Percentiles rank a stretch among this genome's conserved stretches.
These are phyloP conservation scores for Xeromyces bisporus DNA, from an alignment of 495 filamentous ascomycete species.

Conservation along the genomic window DNA sequence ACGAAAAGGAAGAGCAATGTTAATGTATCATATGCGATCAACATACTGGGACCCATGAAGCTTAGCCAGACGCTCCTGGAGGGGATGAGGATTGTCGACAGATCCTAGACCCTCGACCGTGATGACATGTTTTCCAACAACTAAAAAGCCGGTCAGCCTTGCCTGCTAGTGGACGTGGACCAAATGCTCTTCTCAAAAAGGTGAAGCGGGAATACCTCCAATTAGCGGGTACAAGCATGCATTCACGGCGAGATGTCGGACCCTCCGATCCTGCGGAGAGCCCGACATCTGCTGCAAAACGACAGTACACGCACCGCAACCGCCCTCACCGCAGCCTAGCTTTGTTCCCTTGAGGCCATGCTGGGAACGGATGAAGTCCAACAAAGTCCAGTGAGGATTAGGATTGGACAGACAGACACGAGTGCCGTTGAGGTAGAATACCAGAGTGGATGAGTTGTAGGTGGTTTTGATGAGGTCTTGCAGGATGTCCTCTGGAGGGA, in stretches of 20 bases:
- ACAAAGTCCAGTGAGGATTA: constrained; percentile 21
- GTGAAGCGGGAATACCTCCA: constrained; percentile 22
- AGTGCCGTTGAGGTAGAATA: constrained; percentile 18
- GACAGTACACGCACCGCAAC: constrained; percentile 93
- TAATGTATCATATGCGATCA: constrained; percentile 4
- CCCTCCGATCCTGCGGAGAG: constrained; percentile 36
- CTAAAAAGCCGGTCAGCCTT: no score
- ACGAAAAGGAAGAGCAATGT: constrained; percentile 20
- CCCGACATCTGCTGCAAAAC: constrained; percentile 24
- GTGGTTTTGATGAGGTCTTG: constrained; percentile 7
- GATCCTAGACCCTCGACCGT: constrained; percentile 96
- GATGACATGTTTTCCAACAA: constrained; percentile 97
- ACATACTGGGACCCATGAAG: constrained; percentile 48
- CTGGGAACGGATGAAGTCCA: constrained; percentile 32
- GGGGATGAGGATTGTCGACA: constrained; percentile 69
- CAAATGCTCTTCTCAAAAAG: neutral
- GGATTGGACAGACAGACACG: constrained; percentile 10
- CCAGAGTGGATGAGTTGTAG: constrained; percentile 13
- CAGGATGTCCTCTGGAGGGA: neutral
- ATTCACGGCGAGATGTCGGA: constrained; percentile 87
- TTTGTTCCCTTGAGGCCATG: constrained; percentile 34
- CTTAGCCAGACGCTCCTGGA: constrained; percentile 81
- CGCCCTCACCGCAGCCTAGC: constrained; percentile 80
- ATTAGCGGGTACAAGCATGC: constrained; percentile 85
- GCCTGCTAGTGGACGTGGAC: no score